Evolutionary conservation across 2,329 filamentous ascomycete genomes (phyloP).

Genomic region (Blastomyces silverae): DNA sequence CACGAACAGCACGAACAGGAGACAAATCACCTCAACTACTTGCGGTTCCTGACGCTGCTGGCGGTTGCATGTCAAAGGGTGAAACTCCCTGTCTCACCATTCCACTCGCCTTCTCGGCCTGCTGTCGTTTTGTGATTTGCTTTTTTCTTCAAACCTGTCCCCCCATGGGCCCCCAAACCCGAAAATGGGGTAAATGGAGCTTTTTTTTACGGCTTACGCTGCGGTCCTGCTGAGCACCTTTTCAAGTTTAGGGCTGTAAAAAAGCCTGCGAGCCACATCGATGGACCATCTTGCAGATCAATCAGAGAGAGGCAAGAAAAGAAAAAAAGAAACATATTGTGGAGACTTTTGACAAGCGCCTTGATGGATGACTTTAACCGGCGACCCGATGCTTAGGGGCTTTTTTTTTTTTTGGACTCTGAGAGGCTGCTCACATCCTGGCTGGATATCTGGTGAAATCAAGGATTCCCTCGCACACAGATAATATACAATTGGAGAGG

Average conservation of each 20-base stretch:
- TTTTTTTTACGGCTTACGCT: background rate
- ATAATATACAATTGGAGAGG: no score
- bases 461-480: no score
- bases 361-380: background rate
- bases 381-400: background rate
- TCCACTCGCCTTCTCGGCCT: background rate
- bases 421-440: background rate
- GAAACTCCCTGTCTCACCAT: background rate
- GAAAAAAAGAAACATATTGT: slow-evolving; percentile 7
- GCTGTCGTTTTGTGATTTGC: background rate
- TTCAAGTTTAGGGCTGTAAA: background rate
- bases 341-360: slow-evolving; percentile 9
- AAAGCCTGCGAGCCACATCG: background rate
- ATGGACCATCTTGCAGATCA: slow-evolving; percentile 9
- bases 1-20: no score
- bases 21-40: background rate
- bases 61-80: background rate
- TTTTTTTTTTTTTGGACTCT: no score
- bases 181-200: background rate
- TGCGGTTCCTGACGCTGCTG: background rate
- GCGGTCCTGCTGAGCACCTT: background rate
- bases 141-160: background rate
- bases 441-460: background rate
- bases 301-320: slow-evolving; percentile 7
- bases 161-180: background rate